Base-by-base conservation (phyloP, 148 eudicot genomes). In the Polygonum aviculare region DNA sequence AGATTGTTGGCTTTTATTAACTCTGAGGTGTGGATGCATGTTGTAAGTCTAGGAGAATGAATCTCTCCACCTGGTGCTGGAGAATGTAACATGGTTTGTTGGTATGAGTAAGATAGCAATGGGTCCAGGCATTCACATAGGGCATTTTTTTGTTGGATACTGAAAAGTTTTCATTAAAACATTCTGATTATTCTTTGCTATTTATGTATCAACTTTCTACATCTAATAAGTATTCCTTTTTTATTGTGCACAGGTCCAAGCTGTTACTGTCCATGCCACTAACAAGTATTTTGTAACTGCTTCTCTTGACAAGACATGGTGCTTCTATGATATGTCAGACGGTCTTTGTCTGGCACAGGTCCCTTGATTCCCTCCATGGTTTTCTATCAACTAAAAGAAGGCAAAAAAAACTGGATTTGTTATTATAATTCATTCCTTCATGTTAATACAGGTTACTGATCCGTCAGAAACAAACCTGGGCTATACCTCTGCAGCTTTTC, bases 271-370 rank as follows among this genome's bases (percentile, higher is more conserved):
- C 77, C 98, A 94, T 78, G 91, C 97, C 77, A 94, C 97, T 77
- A 88, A 89, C 72, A 90, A 89, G 70, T 94, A 92, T 76, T 88
- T 92, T 60, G 98, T 94, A 48, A 78, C 93, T 16, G 97, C 96
- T 80, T 94, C 98, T 40, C 93, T 90, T 77, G 98, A 94, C 80
- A 92, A 78, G 72, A 81, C 98, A 18, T 92, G 98, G 98, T 94
- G 98, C 86, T 94, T 94, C 80, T 94, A 94, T 75, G 98, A 94
- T 74, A 85, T 94, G 78, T 80, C 90, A 63, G 86, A 85, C 31
- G 96, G 96, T 38, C 80, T 82, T 83, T 94, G 98, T 83, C 97
- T 92, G 78, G 44, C 97, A 21, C 98, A 94, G 97, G 98, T 92
- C 65, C 54, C 22, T 63, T 71, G 73, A 67, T 10, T 19, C 41